A percentile compares a stretch with the other conserved stretches of the same genome.
Conservation (phyloP, 495 filamentous ascomycete species). For the Trypethelium eluteriae region DNA sequence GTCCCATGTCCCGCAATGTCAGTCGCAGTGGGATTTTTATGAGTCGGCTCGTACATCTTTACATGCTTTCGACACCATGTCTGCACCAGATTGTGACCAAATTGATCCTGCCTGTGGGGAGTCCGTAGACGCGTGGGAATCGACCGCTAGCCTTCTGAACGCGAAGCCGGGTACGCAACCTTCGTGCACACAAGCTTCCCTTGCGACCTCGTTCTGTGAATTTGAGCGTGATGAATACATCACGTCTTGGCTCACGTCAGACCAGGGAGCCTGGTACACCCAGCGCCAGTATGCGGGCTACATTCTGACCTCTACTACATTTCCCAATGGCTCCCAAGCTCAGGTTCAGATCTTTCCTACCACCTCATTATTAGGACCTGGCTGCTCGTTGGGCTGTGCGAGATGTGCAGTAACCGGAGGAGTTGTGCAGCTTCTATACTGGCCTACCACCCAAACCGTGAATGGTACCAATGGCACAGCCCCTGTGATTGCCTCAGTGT, state of each 20-base stretch:
- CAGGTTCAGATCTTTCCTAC: background rate
- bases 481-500: background rate
- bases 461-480: background rate
- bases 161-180: background rate
- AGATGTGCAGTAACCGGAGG: conserved; percentile 12
- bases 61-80: background rate
- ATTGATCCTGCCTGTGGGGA: background rate
- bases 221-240: background rate
- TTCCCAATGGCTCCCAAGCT: background rate
- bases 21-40: background rate
- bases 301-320: background rate
- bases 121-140: background rate
- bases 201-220: background rate
- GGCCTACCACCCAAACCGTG: background rate
- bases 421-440: conserved; percentile 4
- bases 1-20: background rate
- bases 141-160: background rate
- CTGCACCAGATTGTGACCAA: background rate
- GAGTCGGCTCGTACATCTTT: background rate
- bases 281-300: background rate
- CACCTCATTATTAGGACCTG: background rate
- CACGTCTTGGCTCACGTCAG: background rate
- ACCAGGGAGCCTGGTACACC: background rate
- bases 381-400: conserved; percentile 10
- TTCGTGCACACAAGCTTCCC: background rate